Evolutionary conservation across 2,329 filamentous ascomycete species (phyloP), one percentile per base, ranked within the genome.

Genomic region (Diatrype stigma): DNA sequence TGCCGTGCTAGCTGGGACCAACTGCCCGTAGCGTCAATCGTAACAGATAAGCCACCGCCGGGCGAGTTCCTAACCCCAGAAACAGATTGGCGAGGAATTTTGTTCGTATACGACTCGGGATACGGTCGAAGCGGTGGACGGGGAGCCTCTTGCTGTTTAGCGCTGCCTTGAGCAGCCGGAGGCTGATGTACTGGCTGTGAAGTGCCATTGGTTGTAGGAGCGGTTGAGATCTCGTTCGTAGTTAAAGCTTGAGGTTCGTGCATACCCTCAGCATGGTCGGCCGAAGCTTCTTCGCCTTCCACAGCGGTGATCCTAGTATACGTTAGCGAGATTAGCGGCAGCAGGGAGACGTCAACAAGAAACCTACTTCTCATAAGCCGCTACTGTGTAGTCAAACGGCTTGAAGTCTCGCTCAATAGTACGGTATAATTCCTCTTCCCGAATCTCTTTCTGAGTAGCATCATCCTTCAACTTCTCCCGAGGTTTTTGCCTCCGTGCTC

Each of bases 351-450:
- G 10, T 16, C 34, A 17, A 32, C 23, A 51, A 49, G 37, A 37
- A 4, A 48, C 83, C 57, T 76, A 90, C 80, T 86, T 86, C 63
- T 86, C 85, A 63, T 91, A 93, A 3, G 85, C 87, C 19, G 89
- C 85, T 3, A 86, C 73, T 0, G 92, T 96, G 70, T 99, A 99
- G 69, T 99, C 94, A 67, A 97, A 99, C 1, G 92, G 90, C 67
- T 89, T 85, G 66, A 97, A 99, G 63, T 96, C 87, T 4, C 83
- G 88, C 70, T 99, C 94, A 55, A 99, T 96, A 81, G 95, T 89
- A 57, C 85, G 85, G 68, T 97, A 94, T 21, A 97, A 79, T 69
- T 96, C 92, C 56, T 99, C 93, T 60, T 96, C 91, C 21, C 92
- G 82, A 50, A 96, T 96, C 68, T 99, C 93, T 68, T 95, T 93